These are phyloP conservation scores for Zymoseptoria brevis DNA, from an alignment of 2,329 filamentous ascomycete species.

Conservation along the genomic window DNA sequence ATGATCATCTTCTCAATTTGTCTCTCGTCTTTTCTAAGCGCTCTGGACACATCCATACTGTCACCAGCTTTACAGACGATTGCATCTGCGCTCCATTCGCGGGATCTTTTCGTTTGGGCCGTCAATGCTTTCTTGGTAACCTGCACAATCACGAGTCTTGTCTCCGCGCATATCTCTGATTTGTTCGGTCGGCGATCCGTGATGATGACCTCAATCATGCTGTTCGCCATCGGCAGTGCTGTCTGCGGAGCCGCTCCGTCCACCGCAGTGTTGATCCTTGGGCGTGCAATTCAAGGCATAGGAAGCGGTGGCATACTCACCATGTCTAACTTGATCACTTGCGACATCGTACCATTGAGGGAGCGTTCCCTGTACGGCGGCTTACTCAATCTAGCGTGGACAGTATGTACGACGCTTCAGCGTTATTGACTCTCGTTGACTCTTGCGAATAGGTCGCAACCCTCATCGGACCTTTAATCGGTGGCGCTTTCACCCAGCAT, in stretches of 20 bases:
- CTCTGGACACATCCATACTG: constrained; percentile 44
- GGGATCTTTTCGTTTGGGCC: constrained; percentile 34
- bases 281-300: constrained; percentile 52
- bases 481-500: constrained; percentile 57
- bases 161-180: constrained; percentile 33
- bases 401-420: constrained; percentile 44
- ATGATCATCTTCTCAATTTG: constrained; percentile 40
- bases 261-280: constrained; percentile 52
- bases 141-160: constrained; percentile 35
- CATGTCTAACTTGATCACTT: constrained; percentile 37
- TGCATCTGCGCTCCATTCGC: constrained; percentile 3
- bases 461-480: constrained; percentile 55
- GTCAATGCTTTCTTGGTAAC: constrained; percentile 35
- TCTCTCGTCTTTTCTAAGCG: constrained; percentile 50
- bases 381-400: constrained; percentile 58
- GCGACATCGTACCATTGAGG: constrained; percentile 5
- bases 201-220: constrained; percentile 28
- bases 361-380: constrained; percentile 37
- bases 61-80: constrained; percentile 5
- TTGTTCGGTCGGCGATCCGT: constrained; percentile 35
- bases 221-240: constrained; percentile 42
- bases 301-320: constrained; percentile 54
- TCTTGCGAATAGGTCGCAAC: constrained; percentile 4
- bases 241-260: constrained; percentile 44
- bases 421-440: constrained; percentile 14